phyloP scores from a whole-genome alignment of 2,329 filamentous ascomycete genomes.

The Juglanconis juglandina region DNA sequence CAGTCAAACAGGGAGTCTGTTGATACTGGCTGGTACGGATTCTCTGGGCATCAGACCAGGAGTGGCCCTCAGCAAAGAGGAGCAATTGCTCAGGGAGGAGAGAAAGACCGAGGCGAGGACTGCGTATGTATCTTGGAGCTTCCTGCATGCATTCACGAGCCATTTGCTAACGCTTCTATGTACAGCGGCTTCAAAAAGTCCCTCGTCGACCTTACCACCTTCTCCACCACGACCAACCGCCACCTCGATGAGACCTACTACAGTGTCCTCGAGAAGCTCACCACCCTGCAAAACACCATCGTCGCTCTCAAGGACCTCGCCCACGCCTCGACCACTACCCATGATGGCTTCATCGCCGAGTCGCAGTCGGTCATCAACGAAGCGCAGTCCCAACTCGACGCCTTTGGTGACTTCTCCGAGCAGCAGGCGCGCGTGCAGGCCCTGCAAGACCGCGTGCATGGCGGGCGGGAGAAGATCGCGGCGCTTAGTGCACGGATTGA shows the following conservation, averaged over 20 bases:
- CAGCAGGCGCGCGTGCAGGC: conserved; percentile 62
- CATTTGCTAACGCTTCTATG: conserved; percentile 8
- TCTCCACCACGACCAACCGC: conserved; percentile 60
- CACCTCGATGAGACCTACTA: conserved; percentile 74
- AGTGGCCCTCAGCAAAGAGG: conserved; percentile 32
- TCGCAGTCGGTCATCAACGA: conserved; percentile 58
- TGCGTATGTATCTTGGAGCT: conserved; percentile 34
- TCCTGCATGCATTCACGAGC: not conserved
- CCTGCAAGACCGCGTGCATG: conserved; percentile 59
- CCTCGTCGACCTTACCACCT: conserved; percentile 51
- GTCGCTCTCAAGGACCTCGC: conserved; percentile 65
- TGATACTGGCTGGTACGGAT: conserved; percentile 28
- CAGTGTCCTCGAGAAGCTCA: conserved; percentile 66
- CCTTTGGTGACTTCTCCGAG: conserved; percentile 59
- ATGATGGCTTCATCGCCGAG: conserved; percentile 57
- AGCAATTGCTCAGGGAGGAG: conserved; percentile 39
- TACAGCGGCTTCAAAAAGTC: conserved; percentile 50
- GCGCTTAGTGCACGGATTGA: conserved; percentile 62
- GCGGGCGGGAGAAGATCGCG: conserved; percentile 57
- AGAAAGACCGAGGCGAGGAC: conserved; percentile 36
- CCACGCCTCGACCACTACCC: conserved; percentile 54
- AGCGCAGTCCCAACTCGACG: conserved; percentile 56
- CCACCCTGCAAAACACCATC: conserved; percentile 61
- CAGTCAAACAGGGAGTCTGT: conserved; percentile 42
- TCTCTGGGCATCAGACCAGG: conserved; percentile 8